A percentile compares a stretch with the other conserved stretches of the same genome.
phyloP scores from a whole-genome alignment of 768 basidiomycete genomes.

The Mycena filopes region DNA sequence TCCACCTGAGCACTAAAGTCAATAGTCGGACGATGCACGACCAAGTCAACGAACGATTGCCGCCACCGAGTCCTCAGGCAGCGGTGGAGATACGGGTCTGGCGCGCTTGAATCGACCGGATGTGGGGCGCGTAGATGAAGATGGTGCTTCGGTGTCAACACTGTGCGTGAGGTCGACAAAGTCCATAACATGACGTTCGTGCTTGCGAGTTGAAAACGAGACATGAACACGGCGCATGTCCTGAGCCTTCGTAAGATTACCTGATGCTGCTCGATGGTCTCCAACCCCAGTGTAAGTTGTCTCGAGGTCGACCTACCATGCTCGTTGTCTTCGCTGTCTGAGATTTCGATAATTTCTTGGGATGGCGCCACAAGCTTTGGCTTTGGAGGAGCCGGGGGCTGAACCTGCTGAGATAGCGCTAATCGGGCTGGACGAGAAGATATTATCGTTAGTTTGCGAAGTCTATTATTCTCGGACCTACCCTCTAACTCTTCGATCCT shows the following conservation, averaged over 20 bases:
- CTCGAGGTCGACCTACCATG: neutral
- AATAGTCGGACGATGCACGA: too few species aligned
- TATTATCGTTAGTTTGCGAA: neutral
- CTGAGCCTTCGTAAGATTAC: neutral
- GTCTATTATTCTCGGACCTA: neutral
- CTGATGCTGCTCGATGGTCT: neutral
- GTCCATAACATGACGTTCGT: conserved; percentile 7
- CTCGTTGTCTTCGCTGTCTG: conserved; percentile 7
- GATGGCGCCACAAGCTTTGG: neutral
- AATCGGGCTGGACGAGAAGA: neutral
- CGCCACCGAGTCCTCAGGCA: neutral
- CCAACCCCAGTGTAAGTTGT: neutral
- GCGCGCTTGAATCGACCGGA: conserved; percentile 18
- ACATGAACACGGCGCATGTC: neutral
- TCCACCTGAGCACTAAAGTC: neutral
- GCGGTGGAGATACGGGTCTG: neutral
- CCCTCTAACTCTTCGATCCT: conserved; percentile 6
- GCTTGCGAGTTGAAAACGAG: neutral
- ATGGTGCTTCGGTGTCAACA: too few species aligned
- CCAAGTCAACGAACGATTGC: neutral
- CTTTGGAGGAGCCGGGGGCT: neutral
- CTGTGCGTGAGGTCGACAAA: neutral
- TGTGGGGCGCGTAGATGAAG: too few species aligned
- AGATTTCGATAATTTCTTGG: conserved; percentile 21
- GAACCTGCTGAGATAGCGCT: neutral